A percentile compares a stretch with the other conserved stretches of the same genome.
These are phyloP conservation scores for Rauvolfia tetraphylla DNA, from an alignment of 257 asterid species.

Conservation along the genomic window DNA sequence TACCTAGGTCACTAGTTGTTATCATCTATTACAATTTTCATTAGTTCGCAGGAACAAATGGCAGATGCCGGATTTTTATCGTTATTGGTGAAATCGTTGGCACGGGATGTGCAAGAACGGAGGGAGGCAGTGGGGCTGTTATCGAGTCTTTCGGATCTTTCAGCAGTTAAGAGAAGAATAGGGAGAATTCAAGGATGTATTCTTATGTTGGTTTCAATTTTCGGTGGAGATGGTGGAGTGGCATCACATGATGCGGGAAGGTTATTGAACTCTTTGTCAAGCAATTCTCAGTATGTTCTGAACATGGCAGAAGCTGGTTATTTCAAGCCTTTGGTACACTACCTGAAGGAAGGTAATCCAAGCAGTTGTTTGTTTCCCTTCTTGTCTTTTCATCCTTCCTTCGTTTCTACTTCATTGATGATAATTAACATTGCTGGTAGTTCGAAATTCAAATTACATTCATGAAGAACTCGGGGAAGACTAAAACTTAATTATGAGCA, in stretches of 20 bases:
- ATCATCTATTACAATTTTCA: conserved; percentile 26
- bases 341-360: conserved; percentile 58
- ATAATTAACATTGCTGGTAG: neutral
- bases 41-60: conserved; percentile 76
- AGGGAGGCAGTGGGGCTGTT: conserved; percentile 76
- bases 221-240: conserved; percentile 49
- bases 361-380: conserved; percentile 6
- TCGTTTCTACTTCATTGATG: neutral
- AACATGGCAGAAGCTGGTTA: conserved; percentile 98
- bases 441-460: neutral
- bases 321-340: conserved; percentile 70
- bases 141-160: conserved; percentile 41
- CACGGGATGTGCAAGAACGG: conserved; percentile 60
- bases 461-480: neutral
- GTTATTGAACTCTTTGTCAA: conserved; percentile 55
- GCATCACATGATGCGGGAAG: conserved; percentile 57
- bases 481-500: neutral
- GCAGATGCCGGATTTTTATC: conserved; percentile 47
- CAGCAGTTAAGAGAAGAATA: conserved; percentile 43
- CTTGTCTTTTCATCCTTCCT: neutral
- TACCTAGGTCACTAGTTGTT: neutral
- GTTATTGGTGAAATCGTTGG: conserved; percentile 57
- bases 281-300: conserved; percentile 74
- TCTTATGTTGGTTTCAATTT: conserved; percentile 68
- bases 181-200: conserved; percentile 80